Conservation (phyloP, 1,284 basidiomycete genomes). For the Xerocomus minutiporus region DNA sequence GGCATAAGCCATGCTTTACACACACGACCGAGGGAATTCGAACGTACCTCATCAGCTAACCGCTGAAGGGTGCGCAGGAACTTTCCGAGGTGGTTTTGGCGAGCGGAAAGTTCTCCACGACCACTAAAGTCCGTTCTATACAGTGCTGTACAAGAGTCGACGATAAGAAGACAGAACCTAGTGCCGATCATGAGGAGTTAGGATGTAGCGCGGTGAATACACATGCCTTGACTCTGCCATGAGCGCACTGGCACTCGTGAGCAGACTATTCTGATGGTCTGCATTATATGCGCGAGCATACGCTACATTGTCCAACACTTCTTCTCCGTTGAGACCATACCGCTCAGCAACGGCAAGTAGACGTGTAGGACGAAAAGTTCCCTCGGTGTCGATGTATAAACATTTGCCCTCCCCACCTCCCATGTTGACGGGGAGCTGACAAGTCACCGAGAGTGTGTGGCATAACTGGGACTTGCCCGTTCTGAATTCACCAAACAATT, state of each 20-base stretch:
- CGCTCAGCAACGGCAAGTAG: constrained; percentile 93
- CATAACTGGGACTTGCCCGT: constrained; percentile 99
- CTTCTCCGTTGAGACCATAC: constrained; percentile 93
- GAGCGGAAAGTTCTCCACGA: constrained; percentile 90
- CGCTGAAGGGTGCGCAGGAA: constrained; percentile 92
- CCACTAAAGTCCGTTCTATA: constrained; percentile 97
- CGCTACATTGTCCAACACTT: constrained; percentile 97
- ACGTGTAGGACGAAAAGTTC: constrained; percentile 96
- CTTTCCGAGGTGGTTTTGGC: constrained; percentile 96
- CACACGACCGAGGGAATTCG: background rate
- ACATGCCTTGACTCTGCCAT: constrained; percentile 90
- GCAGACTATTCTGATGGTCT: constrained; percentile 90
- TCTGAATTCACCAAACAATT: constrained; percentile 97
- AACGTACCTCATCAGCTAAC: constrained; percentile 86
- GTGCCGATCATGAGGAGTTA: constrained; percentile 9
- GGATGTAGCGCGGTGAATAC: background rate
- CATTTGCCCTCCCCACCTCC: constrained; percentile 99
- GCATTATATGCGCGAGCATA: constrained; percentile 99
- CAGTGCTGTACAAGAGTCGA: constrained; percentile 94
- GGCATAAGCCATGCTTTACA: constrained; percentile 12
- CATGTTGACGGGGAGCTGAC: constrained; percentile 96
- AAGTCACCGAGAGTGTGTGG: constrained; percentile 97
- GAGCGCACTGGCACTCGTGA: constrained; percentile 90
- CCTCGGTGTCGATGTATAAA: constrained; percentile 98
- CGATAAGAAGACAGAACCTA: constrained; percentile 94